Conservation (phyloP, 345 rosid genomes). For the Hevea brasiliensis region DNA sequence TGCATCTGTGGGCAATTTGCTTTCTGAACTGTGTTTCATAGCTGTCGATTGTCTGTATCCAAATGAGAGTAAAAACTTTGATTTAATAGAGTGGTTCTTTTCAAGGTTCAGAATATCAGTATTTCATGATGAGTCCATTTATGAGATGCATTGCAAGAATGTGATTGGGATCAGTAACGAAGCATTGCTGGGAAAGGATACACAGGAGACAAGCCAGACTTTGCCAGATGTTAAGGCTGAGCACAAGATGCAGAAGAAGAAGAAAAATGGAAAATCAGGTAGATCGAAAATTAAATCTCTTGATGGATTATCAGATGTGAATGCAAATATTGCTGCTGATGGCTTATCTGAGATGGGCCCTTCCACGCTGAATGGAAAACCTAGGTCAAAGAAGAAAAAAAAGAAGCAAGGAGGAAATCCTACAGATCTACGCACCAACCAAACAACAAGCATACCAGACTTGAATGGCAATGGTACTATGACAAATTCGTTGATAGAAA, state of each 20-base stretch:
- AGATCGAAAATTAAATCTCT: constrained; percentile 35
- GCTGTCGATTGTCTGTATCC: constrained; percentile 55
- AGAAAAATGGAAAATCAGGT: constrained; percentile 27
- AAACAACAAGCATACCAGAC: constrained; percentile 49
- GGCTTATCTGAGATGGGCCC: constrained; percentile 25
- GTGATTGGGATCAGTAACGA: constrained; percentile 38
- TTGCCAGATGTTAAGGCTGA: constrained; percentile 9
- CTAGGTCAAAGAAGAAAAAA: constrained; percentile 16
- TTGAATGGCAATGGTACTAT: constrained; percentile 43
- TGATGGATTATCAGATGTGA: constrained; percentile 46
- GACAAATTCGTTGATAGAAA: constrained; percentile 16
- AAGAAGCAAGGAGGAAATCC: constrained; percentile 17
- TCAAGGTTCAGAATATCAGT: constrained; percentile 71
- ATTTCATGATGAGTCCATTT: constrained; percentile 60
- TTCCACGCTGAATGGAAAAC: constrained; percentile 16
- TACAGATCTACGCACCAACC: constrained; percentile 20
- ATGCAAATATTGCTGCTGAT: constrained; percentile 26
- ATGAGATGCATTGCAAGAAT: constrained; percentile 58
- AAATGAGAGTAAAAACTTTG: constrained; percentile 42
- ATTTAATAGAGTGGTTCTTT: constrained; percentile 68
- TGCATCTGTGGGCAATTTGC: constrained; percentile 52
- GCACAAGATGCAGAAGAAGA: constrained; percentile 40
- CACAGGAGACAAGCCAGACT: constrained; percentile 19
- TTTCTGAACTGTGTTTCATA: constrained; percentile 49
- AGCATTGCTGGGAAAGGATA: constrained; percentile 17